Conservation (phyloP, 208 protist species). For the Leishmania gerbilli region DNA sequence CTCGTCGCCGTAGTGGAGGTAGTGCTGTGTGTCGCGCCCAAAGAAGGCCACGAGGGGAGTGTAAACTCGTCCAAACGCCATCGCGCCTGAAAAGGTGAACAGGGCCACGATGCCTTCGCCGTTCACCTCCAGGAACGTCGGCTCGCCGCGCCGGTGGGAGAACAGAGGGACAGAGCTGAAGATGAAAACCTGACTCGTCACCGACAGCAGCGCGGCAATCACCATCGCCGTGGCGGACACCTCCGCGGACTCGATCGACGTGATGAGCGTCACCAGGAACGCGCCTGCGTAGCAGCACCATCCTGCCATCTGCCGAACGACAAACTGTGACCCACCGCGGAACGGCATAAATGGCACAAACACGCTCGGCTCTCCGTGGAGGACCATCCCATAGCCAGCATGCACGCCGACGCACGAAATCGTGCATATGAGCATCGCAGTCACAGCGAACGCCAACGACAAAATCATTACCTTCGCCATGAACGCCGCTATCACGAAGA, state of each 20-base stretch:
- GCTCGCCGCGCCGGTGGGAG: conserved; percentile 25
- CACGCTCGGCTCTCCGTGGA: conserved; percentile 35
- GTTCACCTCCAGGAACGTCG: conserved; percentile 74
- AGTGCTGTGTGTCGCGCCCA: conserved; percentile 4
- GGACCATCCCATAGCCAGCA: conserved; percentile 66
- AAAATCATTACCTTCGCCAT: conserved; percentile 40
- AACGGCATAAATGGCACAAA: conserved; percentile 83
- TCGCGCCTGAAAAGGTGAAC: conserved; percentile 55
- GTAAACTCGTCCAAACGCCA: conserved; percentile 67
- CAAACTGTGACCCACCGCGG: conserved; percentile 62
- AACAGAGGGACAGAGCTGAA: conserved; percentile 71
- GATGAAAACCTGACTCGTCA: conserved; percentile 60
- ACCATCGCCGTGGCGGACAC: conserved; percentile 42
- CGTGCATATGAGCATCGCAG: conserved; percentile 59
- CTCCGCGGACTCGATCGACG: conserved; percentile 45
- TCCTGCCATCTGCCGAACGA: conserved; percentile 59
- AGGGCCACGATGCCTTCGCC: conserved; percentile 77
- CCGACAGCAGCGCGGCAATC: conserved; percentile 54
- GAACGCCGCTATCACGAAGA: conserved; percentile 70
- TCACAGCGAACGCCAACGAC: conserved; percentile 49
- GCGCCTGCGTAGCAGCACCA: conserved; percentile 58
- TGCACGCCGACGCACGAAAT: conserved; percentile 66
- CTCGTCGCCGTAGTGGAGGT: conserved; percentile 19
- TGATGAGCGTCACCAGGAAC: conserved; percentile 66
- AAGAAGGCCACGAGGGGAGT: conserved; percentile 45